Evolutionary conservation across 2,329 filamentous ascomycete species (phyloP).

Genomic region (Xylariaceae sp.): DNA sequence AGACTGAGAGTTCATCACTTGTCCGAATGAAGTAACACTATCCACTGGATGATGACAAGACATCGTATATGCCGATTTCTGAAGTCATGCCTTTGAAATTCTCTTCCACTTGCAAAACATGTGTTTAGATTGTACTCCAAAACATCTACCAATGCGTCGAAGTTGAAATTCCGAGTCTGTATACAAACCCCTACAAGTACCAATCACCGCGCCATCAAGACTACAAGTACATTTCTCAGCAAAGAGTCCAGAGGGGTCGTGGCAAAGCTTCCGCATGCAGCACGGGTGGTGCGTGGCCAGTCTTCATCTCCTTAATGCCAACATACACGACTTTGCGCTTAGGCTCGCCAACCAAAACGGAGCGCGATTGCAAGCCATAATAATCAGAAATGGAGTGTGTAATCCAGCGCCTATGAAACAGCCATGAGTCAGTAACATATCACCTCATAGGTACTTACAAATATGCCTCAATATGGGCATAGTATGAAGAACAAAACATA

Average conservation of each 20-base stretch:
- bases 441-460: not conserved
- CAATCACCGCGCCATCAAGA: not conserved
- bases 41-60: no score
- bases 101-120: no score
- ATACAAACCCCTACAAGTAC: no score
- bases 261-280: conserved; percentile 43
- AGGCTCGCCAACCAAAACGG: conserved; percentile 68
- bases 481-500: conserved; percentile 40
- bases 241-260: conserved; percentile 63
- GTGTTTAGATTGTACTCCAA: no score
- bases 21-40: no score
- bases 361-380: conserved; percentile 84
- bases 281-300: conserved; percentile 24
- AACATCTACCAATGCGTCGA: no score
- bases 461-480: conserved; percentile 11
- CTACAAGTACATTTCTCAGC: conserved; percentile 31
- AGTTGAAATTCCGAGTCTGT: no score
- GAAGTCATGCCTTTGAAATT: no score
- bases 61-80: no score
- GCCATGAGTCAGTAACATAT: conserved; percentile 9
- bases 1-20: no score
- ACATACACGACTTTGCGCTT: conserved; percentile 80
- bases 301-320: conserved; percentile 57
- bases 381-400: conserved; percentile 90
- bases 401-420: conserved; percentile 70